Evolutionary conservation across 305 asterid genomes (phyloP).

Genomic region (Fraxinus baroniana): DNA sequence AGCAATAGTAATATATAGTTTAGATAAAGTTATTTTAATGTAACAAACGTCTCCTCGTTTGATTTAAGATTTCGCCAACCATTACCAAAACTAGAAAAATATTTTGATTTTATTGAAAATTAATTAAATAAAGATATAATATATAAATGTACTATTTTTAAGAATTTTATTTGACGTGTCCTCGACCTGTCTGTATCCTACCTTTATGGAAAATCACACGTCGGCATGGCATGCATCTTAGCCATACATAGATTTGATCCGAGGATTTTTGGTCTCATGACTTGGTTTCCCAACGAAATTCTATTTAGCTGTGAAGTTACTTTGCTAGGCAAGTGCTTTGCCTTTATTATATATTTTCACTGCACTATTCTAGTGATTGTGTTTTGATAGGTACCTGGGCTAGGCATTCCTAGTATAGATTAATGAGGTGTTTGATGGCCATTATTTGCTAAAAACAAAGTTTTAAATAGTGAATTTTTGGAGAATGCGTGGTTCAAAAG

Average conservation of each 20-base stretch:
- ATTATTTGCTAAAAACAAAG: no score
- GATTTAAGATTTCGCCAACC: no score
- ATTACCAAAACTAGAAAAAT: no score
- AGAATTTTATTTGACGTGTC: neutral
- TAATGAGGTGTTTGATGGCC: no score
- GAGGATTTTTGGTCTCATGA: neutral
- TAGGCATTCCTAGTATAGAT: neutral
- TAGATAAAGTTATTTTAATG: no score
- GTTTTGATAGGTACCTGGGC: neutral
- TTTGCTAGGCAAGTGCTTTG: neutral
- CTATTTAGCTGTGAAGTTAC: neutral
- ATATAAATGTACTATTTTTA: neutral
- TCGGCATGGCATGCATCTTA: neutral
- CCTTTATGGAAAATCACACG: no score
- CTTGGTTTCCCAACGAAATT: neutral
- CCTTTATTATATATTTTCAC: neutral
- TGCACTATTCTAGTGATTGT: neutral
- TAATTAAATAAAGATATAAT: no score
- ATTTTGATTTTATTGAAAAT: no score
- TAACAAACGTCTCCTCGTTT: no score
- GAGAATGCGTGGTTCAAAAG: no score
- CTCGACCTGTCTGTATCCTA: neutral
- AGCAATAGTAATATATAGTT: no score
- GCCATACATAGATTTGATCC: neutral
- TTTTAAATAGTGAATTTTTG: no score